These are phyloP conservation scores for Laburnicola sp. DNA, from an alignment of 2,329 filamentous ascomycete species.

Conservation along the genomic window DNA sequence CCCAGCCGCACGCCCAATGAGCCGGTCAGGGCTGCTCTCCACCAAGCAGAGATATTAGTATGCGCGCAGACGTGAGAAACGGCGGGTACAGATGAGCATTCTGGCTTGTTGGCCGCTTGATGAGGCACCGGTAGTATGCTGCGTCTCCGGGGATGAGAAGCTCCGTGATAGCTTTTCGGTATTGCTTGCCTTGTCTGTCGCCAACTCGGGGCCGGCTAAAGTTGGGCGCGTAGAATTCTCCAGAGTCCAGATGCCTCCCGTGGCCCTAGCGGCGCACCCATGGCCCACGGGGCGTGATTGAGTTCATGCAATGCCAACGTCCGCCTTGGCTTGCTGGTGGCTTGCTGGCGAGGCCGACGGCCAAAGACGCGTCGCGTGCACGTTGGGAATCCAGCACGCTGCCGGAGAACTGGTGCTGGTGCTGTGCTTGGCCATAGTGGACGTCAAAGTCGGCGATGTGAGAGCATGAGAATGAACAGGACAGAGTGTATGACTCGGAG, in stretches of 20 bases:
- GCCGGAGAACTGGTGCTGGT: not conserved
- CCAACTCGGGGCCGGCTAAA: constrained; percentile 12
- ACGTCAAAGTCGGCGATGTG: no score
- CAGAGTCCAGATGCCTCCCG: constrained; percentile 14
- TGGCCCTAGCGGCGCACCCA: constrained; percentile 21
- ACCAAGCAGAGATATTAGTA: no score
- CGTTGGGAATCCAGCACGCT: constrained; percentile 1
- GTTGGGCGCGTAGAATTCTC: constrained; percentile 18
- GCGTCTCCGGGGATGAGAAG: not conserved
- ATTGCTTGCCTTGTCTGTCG: not conserved
- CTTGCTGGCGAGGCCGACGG: not conserved
- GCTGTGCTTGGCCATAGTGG: no score
- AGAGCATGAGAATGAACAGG: no score
- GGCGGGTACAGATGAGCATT: not conserved
- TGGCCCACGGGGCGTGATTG: constrained; percentile 11
- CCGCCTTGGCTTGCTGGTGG: not conserved
- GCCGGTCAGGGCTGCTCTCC: not conserved
- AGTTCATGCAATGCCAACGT: not conserved
- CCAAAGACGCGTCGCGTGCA: constrained; percentile 19
- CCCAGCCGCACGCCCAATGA: not conserved
- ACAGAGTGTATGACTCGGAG: no score
- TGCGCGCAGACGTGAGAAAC: not conserved
- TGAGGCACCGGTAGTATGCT: not conserved
- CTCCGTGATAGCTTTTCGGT: constrained; percentile 2
- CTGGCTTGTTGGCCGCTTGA: not conserved